Percentiles rank a stretch among this genome's conserved stretches.
phyloP scores from a whole-genome alignment of 169 alveolate species.

The Perkinsus marinus region DNA sequence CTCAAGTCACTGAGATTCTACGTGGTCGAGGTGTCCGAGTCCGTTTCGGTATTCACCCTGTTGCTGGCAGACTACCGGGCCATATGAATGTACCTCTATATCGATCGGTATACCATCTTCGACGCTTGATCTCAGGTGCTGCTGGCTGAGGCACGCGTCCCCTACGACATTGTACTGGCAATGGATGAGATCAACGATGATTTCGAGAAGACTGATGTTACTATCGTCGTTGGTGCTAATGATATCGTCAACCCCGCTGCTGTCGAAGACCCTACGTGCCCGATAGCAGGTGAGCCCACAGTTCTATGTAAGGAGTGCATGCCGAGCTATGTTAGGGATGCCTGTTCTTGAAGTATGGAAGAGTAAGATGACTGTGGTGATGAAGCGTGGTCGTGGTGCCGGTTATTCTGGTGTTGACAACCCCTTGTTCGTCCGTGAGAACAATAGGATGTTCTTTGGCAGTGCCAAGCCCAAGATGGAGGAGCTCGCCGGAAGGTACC shows the following conservation, averaged over 20 bases:
- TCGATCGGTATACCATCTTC: too few species aligned
- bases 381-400: conserved; percentile 58
- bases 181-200: conserved; percentile 67
- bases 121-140: conserved; percentile 4
- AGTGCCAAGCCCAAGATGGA: conserved; percentile 36
- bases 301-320: too few species aligned
- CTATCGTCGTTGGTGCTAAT: conserved; percentile 70
- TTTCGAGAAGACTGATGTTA: conserved; percentile 44
- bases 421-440: conserved; percentile 56
- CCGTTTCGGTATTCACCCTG: conserved; percentile 74
- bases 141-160: conserved; percentile 72
- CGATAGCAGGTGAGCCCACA: conserved; percentile 1
- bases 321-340: too few species aligned
- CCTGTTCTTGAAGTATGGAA: conserved; percentile 73
- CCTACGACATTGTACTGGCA: conserved; percentile 62
- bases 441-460: conserved; percentile 56
- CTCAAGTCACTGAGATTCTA: conserved; percentile 45
- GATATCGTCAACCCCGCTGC: conserved; percentile 73
- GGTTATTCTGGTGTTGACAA: conserved; percentile 71
- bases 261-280: not conserved
- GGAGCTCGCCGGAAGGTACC: not conserved
- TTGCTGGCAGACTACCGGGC: conserved; percentile 82
- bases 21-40: conserved; percentile 47
- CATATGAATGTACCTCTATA: conserved; percentile 63
- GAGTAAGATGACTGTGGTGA: conserved; percentile 48